Conservation (phyloP, 192 early-diverging fungal genomes). For the Rhizophagus prolifer region DNA sequence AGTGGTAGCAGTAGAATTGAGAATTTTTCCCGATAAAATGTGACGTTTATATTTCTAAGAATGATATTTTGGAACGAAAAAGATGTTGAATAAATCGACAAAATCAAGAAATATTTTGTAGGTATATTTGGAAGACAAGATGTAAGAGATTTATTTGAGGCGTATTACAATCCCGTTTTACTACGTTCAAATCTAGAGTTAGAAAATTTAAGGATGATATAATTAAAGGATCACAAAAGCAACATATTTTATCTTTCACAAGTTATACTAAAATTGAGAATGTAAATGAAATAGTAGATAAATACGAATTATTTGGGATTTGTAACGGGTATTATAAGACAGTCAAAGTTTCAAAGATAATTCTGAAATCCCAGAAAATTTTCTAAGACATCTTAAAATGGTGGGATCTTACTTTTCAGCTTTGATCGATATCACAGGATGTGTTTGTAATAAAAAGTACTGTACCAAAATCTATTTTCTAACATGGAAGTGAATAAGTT, state of each 20-base stretch:
- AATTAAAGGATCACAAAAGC: neutral
- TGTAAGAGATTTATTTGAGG: neutral
- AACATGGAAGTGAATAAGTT: neutral
- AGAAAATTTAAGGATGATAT: neutral
- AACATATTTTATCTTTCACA: conserved; percentile 1
- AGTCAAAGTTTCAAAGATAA: neutral
- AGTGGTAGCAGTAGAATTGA: neutral
- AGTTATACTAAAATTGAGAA: too few relatives aligned
- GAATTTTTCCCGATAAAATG: neutral
- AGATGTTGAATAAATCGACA: neutral
- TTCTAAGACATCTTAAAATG: neutral
- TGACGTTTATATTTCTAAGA: conserved; percentile 3
- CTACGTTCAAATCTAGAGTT: neutral
- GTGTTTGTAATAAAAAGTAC: neutral
- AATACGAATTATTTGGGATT: neutral
- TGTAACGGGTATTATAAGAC: neutral
- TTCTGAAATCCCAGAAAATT: neutral
- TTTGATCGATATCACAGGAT: neutral
- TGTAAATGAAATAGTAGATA: too few relatives aligned
- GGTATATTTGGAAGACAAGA: neutral
- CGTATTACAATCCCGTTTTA: neutral
- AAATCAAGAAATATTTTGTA: neutral
- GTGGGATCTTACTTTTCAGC: neutral
- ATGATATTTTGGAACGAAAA: neutral
- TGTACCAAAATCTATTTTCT: neutral